Conservation (phyloP, 2,329 filamentous ascomycete species). For the Fusarium fracticaudum region DNA sequence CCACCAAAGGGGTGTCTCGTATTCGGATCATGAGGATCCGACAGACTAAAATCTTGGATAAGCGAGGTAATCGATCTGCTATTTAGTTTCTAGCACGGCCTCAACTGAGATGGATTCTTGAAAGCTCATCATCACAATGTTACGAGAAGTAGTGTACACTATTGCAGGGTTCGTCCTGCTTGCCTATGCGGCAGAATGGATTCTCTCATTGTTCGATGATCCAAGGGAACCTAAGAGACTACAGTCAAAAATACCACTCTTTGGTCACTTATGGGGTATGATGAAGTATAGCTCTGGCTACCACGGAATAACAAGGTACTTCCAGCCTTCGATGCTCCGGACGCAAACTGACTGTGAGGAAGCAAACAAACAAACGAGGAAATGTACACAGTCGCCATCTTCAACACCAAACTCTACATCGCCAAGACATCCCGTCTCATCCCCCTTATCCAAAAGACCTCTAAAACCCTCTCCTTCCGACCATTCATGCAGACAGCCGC, state of each 20-base stretch:
- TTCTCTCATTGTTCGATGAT: slow-evolving; percentile 30
- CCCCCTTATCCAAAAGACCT: slow-evolving; percentile 38
- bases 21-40: neutral
- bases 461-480: slow-evolving; percentile 41
- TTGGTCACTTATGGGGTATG: slow-evolving; percentile 34
- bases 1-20: slow-evolving; percentile 16
- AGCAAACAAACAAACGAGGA: slow-evolving; percentile 32
- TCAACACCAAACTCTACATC: slow-evolving; percentile 45
- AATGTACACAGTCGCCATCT: slow-evolving; percentile 42
- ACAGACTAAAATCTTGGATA: neutral
- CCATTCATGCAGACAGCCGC: slow-evolving; percentile 40
- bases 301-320: slow-evolving; percentile 25
- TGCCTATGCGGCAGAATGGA: slow-evolving; percentile 29
- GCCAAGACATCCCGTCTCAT: slow-evolving; percentile 39
- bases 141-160: slow-evolving; percentile 22
- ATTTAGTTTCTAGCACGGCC: neutral
- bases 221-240: slow-evolving; percentile 29
- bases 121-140: slow-evolving; percentile 7
- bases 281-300: slow-evolving; percentile 24
- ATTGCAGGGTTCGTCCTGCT: slow-evolving; percentile 15
- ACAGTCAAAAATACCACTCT: slow-evolving; percentile 20
- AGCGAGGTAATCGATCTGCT: neutral
- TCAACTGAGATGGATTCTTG: fast-evolving
- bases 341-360: fast-evolving
- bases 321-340: fast-evolving